phyloP scores from a whole-genome alignment of 305 asterid species.

The Stenogyne calaminthoides region DNA sequence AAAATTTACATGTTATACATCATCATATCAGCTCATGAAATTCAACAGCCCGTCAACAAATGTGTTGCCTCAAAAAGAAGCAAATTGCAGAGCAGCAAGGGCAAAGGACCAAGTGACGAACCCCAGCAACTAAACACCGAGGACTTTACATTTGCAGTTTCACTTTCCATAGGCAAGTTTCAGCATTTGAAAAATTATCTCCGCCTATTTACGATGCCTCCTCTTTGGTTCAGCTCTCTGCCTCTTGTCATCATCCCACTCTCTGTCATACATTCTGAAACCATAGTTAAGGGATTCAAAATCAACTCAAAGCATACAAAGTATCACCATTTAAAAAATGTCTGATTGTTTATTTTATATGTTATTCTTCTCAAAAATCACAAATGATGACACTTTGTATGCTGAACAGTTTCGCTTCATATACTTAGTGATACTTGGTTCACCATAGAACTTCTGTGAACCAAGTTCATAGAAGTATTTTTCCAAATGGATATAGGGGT shows the following conservation, averaged over 20 bases:
- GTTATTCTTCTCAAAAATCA: too few species aligned
- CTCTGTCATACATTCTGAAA: conserved; percentile 78
- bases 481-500: background rate
- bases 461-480: too few species aligned
- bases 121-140: conserved; percentile 1
- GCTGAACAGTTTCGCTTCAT: too few species aligned
- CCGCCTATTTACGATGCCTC: conserved; percentile 75
- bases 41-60: background rate
- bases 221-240: conserved; percentile 93
- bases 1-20: conserved; percentile 20
- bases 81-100: background rate
- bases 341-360: too few species aligned
- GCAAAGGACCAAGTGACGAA: background rate
- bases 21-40: conserved; percentile 29
- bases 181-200: background rate
- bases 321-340: too few species aligned
- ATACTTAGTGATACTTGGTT: too few species aligned
- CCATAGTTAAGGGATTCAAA: conserved; percentile 51
- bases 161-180: conserved; percentile 19
- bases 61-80: conserved; percentile 19
- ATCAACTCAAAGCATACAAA: background rate
- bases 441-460: too few species aligned
- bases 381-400: too few species aligned
- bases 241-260: conserved; percentile 98
- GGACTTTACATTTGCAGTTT: background rate